A percentile compares a stretch with the other conserved stretches of the same genome.
phyloP scores from a whole-genome alignment of 2,329 filamentous ascomycete genomes.

The Fusarium sp. region DNA sequence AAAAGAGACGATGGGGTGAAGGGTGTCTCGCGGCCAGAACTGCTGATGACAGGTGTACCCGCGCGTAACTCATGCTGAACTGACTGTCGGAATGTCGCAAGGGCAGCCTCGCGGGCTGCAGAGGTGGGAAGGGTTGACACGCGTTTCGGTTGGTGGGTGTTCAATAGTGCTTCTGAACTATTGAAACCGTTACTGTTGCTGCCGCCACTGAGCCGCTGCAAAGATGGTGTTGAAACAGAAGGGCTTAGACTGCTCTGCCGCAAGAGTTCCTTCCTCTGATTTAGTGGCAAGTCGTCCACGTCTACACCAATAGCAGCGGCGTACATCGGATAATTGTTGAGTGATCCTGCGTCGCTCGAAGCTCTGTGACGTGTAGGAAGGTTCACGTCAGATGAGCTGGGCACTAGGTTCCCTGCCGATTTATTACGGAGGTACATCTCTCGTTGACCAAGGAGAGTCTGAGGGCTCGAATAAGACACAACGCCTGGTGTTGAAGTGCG shows the following conservation, averaged over 20 bases:
- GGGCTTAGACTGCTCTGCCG: constrained; percentile 59
- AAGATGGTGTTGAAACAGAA: constrained; percentile 38
- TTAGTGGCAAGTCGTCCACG: constrained; percentile 76
- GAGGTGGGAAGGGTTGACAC: constrained; percentile 53
- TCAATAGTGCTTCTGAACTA: constrained; percentile 50
- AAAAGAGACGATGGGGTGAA: constrained; percentile 49
- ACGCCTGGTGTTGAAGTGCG: constrained; percentile 54
- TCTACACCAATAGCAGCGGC: constrained; percentile 50
- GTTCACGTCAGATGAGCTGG: constrained; percentile 40
- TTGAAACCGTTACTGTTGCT: constrained; percentile 44
- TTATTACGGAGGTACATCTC: constrained; percentile 64
- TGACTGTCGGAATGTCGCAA: constrained; percentile 74
- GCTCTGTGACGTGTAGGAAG: constrained; percentile 41
- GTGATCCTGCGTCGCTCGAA: constrained; percentile 54
- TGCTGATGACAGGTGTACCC: constrained; percentile 47
- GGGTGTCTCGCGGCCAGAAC: constrained; percentile 51
- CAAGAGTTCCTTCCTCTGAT: constrained; percentile 70
- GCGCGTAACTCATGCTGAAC: constrained; percentile 69
- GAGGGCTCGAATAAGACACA: constrained; percentile 60
- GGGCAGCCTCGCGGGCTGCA: constrained; percentile 63
- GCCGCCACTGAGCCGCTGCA: constrained; percentile 39
- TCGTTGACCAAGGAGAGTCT: constrained; percentile 65
- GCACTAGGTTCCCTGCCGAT: constrained; percentile 54
- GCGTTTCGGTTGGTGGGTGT: constrained; percentile 66
- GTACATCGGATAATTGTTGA: constrained; percentile 50